A percentile compares a stretch with the other conserved stretches of the same genome.
phyloP scores from a whole-genome alignment of 805 yeast species.

The Zygosaccharomyces bisporus region DNA sequence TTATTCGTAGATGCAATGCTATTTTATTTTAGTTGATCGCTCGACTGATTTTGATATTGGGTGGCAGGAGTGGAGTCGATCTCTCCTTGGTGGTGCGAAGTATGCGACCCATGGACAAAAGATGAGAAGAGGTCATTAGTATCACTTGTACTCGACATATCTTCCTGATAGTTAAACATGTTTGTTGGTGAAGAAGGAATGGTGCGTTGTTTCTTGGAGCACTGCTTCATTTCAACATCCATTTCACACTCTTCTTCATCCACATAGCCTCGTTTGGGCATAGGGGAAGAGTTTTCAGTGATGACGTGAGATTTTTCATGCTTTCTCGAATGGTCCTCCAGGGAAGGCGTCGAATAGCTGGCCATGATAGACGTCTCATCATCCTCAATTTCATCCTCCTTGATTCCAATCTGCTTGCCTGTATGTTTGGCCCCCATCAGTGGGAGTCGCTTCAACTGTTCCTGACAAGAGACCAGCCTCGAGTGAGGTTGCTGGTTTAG shows the following conservation, averaged over 20 bases:
- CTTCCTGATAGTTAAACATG: slow-evolving; percentile 27
- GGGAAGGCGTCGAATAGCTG: slow-evolving; percentile 21
- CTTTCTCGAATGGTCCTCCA: slow-evolving; percentile 12
- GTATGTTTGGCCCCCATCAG: slow-evolving; percentile 19
- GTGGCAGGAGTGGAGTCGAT: slow-evolving; percentile 30
- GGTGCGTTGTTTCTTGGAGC: slow-evolving; percentile 24
- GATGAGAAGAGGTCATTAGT: slow-evolving; percentile 27
- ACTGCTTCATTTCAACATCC: slow-evolving; percentile 16
- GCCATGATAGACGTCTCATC: slow-evolving; percentile 20
- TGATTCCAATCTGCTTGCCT: background rate
- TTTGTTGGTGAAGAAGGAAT: slow-evolving; percentile 36
- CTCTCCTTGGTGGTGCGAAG: slow-evolving; percentile 16
- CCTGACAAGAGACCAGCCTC: slow-evolving; percentile 26
- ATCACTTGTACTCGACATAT: slow-evolving; percentile 15
- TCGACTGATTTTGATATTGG: slow-evolving; percentile 19
- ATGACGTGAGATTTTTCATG: slow-evolving; percentile 2
- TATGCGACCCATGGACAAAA: slow-evolving; percentile 18
- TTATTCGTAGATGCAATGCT: slow-evolving; percentile 6
- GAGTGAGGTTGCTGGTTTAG: slow-evolving; percentile 22
- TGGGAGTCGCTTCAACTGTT: slow-evolving; percentile 32
- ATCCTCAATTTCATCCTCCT: slow-evolving; percentile 22
- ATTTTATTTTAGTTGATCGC: slow-evolving; percentile 12
- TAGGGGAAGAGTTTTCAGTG: slow-evolving; percentile 12
- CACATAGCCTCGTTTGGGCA: slow-evolving; percentile 5
- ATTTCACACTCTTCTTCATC: slow-evolving; percentile 10